Base-by-base conservation (phyloP, 805 yeast species). In the Ogataea ramenticola region DNA sequence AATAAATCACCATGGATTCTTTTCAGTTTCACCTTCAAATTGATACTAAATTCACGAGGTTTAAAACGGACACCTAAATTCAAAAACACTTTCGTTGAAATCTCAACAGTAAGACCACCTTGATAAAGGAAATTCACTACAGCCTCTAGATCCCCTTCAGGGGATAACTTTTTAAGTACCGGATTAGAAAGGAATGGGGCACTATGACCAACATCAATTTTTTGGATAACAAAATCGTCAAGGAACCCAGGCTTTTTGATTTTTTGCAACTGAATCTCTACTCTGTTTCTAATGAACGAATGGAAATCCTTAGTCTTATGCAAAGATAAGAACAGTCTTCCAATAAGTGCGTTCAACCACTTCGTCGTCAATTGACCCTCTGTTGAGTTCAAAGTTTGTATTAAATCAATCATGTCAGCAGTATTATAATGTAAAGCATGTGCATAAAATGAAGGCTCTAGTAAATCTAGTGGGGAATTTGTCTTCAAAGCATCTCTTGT, bases 331-430 rank as follows among this genome's bases (percentile, higher is more conserved):
- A 90, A 93, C 12, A 91, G 51, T 45, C 99, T 70, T 0, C 98
- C 98, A 14, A 86, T 51, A 2, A 90, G 48, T 0, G 96, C 96
- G 62, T 93, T 93, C 20, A 93, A 61, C 99, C 98, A 93, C 55
- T 86, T 80, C 0, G 95, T 80, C 20, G 86, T 83, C 26, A 84
- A 62, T 55, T 88, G 93, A 2, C 87, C 88, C 53, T 86, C 95
- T 0, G 90, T 77, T 1, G 95, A 81, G 57, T 90, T 85, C 34
- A 90, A 62, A 1, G 82, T 75, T 51, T 84, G 89, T 43, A 88
- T 85, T 49, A 93, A 66, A 40, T 75, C 77, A 43, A 87, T 72
- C 71, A 85, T 77, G 55, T 88, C 86, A 3, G 72, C 67, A 0
- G 95, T 86, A 33, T 73, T 74, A 54, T 80, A 82, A 56, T 84